Evolutionary conservation across 2,329 filamentous ascomycete species (phyloP), one percentile per base, ranked within the genome.

Genomic region (Emmonsiellopsis sp.): DNA sequence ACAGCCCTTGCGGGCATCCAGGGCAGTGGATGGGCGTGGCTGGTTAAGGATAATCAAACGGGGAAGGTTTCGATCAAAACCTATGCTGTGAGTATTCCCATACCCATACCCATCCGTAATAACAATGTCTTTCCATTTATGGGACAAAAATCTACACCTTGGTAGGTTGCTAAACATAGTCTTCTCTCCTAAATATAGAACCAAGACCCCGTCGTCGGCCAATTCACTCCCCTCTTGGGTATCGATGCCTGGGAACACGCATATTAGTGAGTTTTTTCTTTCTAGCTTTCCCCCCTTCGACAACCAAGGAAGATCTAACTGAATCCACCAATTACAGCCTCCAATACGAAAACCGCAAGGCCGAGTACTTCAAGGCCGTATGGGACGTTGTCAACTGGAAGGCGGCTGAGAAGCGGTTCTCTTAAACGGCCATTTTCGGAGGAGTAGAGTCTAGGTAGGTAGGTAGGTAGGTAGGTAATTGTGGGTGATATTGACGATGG

Each of bases 331-430:
- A 38, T 50, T 55, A 57, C 59, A 82, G 79, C 76, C 79, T 95
- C 58, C 89, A 95, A 77, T 95, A 95, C 76, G 82, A 95, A 82
- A 95, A 95, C 80, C 85, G 89, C 73, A 95, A 95, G 83, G 90
- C 86, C 54, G 90, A 95, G 77, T 95, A 95, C 79, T 95, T 95
- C 74, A 81, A 81, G 65, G 89, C 89, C 55, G 86, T 95, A 70
- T 95, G 91, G 91, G 88, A 95, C 62, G 90, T 95, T 49, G 78
- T 95, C 72, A 95, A 95, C 83, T 96, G 91, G 91, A 89, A 90
- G 81, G 82, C 86, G 34, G 91, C 89, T 44, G 84, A 87, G 70
- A 83, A 85, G 78, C 82, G 89, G 60, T 89, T 89, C 67, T 71
- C 76, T 63, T 79, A 77, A 69, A 59, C 61, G 5, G 20, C 20